Conservation (phyloP, 73 alveolate species). For the Blepharisma stoltei region DNA sequence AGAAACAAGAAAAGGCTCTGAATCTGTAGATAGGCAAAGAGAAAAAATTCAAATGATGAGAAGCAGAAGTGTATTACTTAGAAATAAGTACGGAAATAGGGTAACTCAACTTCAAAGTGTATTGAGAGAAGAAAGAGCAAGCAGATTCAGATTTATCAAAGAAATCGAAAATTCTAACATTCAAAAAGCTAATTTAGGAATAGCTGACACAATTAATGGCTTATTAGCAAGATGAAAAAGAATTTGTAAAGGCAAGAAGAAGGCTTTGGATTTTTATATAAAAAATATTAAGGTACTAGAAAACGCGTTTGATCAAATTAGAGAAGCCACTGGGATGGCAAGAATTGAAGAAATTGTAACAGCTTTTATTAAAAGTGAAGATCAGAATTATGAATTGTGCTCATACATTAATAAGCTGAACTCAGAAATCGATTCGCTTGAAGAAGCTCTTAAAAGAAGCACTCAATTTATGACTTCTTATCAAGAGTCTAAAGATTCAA, state of each 20-base stretch:
- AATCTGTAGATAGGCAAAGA: conserved; percentile 39
- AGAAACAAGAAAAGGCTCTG: conserved; percentile 38
- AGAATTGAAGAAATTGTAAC: conserved; percentile 71
- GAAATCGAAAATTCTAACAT: background rate
- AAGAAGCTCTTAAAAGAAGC: conserved; percentile 45
- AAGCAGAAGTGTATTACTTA: conserved; percentile 14
- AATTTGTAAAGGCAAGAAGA: conserved; percentile 65
- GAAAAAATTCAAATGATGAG: conserved; percentile 40
- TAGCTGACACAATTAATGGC: conserved; percentile 29
- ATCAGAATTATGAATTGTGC: conserved; percentile 62
- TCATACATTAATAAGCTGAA: conserved; percentile 66
- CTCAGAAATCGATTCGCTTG: conserved; percentile 62
- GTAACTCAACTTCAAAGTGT: background rate
- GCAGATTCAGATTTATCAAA: background rate
- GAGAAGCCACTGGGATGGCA: conserved; percentile 69
- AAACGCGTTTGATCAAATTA: conserved; percentile 69
- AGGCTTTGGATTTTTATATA: conserved; percentile 54
- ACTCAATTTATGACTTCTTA: background rate
- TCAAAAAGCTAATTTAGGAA: conserved; percentile 37
- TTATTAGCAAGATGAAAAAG: conserved; percentile 41
- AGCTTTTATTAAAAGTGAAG: conserved; percentile 74
- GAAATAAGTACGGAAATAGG: background rate
- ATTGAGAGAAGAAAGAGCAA: background rate
- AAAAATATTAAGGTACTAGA: conserved; percentile 57
- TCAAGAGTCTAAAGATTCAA: background rate